A percentile compares a stretch with the other conserved stretches of the same genome.
phyloP scores from a whole-genome alignment of 2,329 filamentous ascomycete species.

The Botryosphaeria dothidea region DNA sequence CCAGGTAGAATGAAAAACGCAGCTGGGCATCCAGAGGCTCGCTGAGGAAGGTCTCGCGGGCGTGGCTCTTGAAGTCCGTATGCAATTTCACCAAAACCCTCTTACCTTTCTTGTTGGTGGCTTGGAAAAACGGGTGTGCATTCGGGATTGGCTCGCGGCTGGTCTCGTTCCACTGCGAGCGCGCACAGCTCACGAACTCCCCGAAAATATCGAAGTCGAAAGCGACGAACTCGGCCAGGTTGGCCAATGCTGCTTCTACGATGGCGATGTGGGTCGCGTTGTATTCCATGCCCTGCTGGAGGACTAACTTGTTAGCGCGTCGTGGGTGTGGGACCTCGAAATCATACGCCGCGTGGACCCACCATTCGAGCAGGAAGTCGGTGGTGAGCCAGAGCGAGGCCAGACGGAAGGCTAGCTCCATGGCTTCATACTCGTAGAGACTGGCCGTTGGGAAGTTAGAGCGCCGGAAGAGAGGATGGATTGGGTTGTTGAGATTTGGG shows the following conservation, averaged over 20 bases:
- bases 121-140: not conserved
- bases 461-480: constrained; percentile 6
- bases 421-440: not conserved
- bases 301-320: not conserved
- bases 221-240: not conserved
- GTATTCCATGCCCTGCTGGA: not conserved
- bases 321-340: not conserved
- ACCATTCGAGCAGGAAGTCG: constrained; percentile 13
- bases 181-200: not conserved
- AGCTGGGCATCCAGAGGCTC: constrained; percentile 21
- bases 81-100: not conserved
- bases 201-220: constrained; percentile 2
- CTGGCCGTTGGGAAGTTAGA: constrained; percentile 5
- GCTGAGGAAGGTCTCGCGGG: not conserved
- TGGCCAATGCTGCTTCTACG: not conserved
- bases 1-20: constrained; percentile 37
- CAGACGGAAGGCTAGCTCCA: not conserved
- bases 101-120: not conserved
- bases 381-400: constrained; percentile 7
- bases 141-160: not conserved
- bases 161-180: not conserved
- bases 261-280: not conserved
- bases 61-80: not conserved
- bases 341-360: constrained; percentile 7
- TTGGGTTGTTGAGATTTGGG: constrained; percentile 2